A percentile compares a stretch with the other conserved stretches of the same genome.
Evolutionary conservation across 2,329 filamentous ascomycete species (phyloP).

Genomic region (Fusarium zealandicum): DNA sequence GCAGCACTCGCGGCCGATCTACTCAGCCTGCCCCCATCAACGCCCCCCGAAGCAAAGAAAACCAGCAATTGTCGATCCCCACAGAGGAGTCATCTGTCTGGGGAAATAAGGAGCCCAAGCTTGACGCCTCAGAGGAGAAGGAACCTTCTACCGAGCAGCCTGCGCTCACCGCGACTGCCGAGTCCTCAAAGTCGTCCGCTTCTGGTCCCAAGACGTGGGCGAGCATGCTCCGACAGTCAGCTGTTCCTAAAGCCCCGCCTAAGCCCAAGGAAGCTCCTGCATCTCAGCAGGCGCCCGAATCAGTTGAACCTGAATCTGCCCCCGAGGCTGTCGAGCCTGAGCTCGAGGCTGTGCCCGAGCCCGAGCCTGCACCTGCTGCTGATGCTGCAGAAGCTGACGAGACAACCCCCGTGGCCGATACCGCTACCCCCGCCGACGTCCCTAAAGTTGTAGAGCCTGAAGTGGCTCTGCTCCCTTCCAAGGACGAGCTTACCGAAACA

Average conservation of each 20-base stretch:
- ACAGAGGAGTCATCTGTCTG: conserved; percentile 70
- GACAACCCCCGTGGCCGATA: conserved; percentile 45
- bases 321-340: conserved; percentile 46
- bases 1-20: conserved; percentile 70
- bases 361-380: conserved; percentile 45
- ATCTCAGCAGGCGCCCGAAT: conserved; percentile 50
- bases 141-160: conserved; percentile 44
- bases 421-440: conserved; percentile 37
- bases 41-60: conserved; percentile 66
- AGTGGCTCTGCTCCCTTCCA: conserved; percentile 69
- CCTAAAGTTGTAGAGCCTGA: conserved; percentile 43
- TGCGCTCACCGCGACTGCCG: conserved; percentile 44
- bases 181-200: conserved; percentile 50
- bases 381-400: conserved; percentile 37
- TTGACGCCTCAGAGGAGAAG: conserved; percentile 46
- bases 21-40: conserved; percentile 64
- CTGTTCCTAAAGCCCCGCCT: conserved; percentile 64
- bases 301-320: conserved; percentile 48
- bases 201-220: conserved; percentile 71
- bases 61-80: conserved; percentile 66
- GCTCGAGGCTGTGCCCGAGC: conserved; percentile 43
- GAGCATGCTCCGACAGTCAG: conserved; percentile 73
- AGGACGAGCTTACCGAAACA: conserved; percentile 85
- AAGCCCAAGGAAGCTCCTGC: conserved; percentile 60
- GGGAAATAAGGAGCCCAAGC: conserved; percentile 51